Conservation (phyloP, 352 stramenopile genomes). For the Pythium dissotocum region DNA sequence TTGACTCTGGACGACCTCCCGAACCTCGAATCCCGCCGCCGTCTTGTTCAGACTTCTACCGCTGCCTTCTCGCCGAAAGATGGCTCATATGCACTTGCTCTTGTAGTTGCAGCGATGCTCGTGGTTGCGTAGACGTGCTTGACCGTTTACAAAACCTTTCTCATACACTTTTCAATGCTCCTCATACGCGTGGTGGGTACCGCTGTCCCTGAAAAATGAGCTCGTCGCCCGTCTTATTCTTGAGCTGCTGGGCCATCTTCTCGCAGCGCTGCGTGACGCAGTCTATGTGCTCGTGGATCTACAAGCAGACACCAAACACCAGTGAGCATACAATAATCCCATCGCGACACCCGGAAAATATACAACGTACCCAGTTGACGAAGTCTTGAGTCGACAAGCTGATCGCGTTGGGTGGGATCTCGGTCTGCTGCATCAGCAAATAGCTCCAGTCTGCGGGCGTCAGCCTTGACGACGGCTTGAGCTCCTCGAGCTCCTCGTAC, state of each 20-base stretch:
- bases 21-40: background rate
- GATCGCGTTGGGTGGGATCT: slow-evolving; percentile 25
- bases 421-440: slow-evolving; percentile 38
- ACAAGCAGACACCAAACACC: background rate
- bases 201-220: slow-evolving; percentile 58
- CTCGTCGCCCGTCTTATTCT: slow-evolving; percentile 54
- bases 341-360: background rate
- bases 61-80: background rate
- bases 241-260: slow-evolving; percentile 41
- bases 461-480: slow-evolving; percentile 34
- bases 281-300: slow-evolving; percentile 48
- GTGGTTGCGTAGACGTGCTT: background rate
- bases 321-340: slow-evolving; percentile 1
- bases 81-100: background rate
- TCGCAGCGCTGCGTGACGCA: slow-evolving; percentile 44
- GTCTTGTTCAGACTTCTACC: background rate
- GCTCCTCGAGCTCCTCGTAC: slow-evolving; percentile 37
- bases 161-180: background rate
- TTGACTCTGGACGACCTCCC: background rate
- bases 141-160: background rate
- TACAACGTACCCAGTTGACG: slow-evolving; percentile 47
- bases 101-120: background rate
- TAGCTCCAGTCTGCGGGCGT: slow-evolving; percentile 41
- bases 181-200: slow-evolving; percentile 39
- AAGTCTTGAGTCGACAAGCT: slow-evolving; percentile 16